A percentile compares a stretch with the other conserved stretches of the same genome.
phyloP scores from a whole-genome alignment of 1,284 basidiomycete species.

The Tilletia horrida region DNA sequence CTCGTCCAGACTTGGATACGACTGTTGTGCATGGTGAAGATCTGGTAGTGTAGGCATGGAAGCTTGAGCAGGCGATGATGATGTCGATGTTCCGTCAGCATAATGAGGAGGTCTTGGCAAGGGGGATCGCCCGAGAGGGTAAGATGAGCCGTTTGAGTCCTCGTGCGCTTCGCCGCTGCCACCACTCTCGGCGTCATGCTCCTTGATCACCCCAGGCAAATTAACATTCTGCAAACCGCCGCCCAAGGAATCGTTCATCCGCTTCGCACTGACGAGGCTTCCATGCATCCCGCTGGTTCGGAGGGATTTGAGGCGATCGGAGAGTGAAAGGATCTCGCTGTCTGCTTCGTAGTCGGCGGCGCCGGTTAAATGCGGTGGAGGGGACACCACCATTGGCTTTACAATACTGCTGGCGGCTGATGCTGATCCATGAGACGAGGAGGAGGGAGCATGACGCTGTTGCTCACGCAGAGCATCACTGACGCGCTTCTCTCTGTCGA shows the following conservation, averaged over 20 bases:
- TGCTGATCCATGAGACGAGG: background rate
- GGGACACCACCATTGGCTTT: background rate
- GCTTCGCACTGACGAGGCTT: conserved; percentile 14
- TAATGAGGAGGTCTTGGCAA: background rate
- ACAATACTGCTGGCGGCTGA: background rate
- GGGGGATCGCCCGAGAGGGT: background rate
- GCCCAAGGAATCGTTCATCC: conserved; percentile 5
- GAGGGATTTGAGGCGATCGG: conserved; percentile 35
- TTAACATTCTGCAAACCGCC: conserved; percentile 2
- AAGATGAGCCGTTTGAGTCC: background rate
- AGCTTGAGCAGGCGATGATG: background rate
- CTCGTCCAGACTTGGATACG: conserved; percentile 43
- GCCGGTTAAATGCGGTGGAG: background rate
- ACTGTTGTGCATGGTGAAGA: conserved; percentile 29
- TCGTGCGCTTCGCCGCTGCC: conserved; percentile 1
- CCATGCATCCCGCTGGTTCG: conserved; percentile 25
- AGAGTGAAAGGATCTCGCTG: conserved; percentile 24
- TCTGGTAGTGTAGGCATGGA: background rate
- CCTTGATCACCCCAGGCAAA: background rate
- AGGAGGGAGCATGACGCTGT: background rate
- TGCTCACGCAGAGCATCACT: conserved; percentile 5
- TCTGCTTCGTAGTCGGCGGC: background rate
- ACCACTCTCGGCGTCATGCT: background rate
- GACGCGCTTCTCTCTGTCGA: conserved; percentile 35
- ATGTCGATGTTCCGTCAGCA: background rate